Evolutionary conservation across 2,329 filamentous ascomycete genomes (phyloP).

Genomic region (Colletotrichum brevisporum): DNA sequence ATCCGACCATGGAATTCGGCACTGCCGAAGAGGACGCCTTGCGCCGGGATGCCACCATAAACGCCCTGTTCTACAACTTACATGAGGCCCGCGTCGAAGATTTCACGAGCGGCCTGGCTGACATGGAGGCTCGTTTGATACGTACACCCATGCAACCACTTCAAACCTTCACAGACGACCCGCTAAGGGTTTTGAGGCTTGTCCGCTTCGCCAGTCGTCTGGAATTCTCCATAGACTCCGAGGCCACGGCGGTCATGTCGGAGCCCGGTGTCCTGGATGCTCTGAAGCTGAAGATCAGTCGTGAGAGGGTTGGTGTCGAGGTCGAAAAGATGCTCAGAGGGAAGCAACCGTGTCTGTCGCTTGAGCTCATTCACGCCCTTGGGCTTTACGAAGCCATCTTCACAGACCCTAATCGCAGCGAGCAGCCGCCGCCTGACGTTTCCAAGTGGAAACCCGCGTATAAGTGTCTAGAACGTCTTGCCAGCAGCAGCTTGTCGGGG

Average conservation of each 20-base stretch:
- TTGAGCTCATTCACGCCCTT: conserved; percentile 77
- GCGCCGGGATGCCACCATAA: conserved; percentile 92
- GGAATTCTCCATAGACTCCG: conserved; percentile 81
- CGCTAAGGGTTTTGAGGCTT: conserved; percentile 86
- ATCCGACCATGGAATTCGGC: conserved; percentile 93
- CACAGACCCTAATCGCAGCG: conserved; percentile 72
- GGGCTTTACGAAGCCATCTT: conserved; percentile 81
- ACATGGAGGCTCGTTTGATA: conserved; percentile 81
- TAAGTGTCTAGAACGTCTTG: conserved; percentile 70
- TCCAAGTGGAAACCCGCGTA: conserved; percentile 76
- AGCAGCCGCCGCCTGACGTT: conserved; percentile 69
- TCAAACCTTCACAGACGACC: conserved; percentile 95
- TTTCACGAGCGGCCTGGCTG: conserved; percentile 82
- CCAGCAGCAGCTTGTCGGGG: conserved; percentile 57
- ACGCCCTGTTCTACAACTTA: conserved; percentile 96
- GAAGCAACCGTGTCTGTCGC: conserved; percentile 70
- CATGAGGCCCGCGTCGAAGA: conserved; percentile 86
- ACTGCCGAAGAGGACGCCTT: conserved; percentile 91
- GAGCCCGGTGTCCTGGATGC: conserved; percentile 83
- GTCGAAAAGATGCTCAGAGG: conserved; percentile 90
- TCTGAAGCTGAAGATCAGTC: conserved; percentile 89
- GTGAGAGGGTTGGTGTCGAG: conserved; percentile 89
- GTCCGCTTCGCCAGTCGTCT: conserved; percentile 92
- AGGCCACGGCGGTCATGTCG: conserved; percentile 81
- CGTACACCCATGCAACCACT: conserved; percentile 89